Percentiles rank a stretch among this genome's conserved stretches.
Evolutionary conservation across 495 filamentous ascomycete genomes (phyloP).

Genomic region (Aspergillus sclerotioniger): DNA sequence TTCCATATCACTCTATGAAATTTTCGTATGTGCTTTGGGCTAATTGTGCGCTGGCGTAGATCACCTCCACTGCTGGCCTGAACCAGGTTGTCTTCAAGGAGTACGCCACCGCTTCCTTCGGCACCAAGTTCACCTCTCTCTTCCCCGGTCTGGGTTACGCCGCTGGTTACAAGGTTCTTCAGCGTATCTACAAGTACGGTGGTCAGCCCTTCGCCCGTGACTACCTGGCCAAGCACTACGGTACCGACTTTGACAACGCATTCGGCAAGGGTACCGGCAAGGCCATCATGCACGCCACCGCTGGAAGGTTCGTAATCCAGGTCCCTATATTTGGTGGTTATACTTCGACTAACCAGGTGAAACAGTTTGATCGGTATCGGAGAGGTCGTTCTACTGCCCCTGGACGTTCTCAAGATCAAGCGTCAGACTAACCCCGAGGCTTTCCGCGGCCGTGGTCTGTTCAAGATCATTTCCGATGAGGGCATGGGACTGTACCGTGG

Average conservation of each 20-base stretch:
- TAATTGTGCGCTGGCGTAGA: slow-evolving; percentile 38
- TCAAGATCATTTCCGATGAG: slow-evolving; percentile 88
- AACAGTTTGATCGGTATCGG: slow-evolving; percentile 88
- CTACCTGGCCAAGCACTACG: slow-evolving; percentile 79
- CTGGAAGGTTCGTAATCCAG: slow-evolving; percentile 65
- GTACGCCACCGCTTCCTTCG: slow-evolving; percentile 65
- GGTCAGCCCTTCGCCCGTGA: slow-evolving; percentile 95
- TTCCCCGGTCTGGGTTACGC: slow-evolving; percentile 98
- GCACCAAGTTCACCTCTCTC: slow-evolving; percentile 85
- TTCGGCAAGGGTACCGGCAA: slow-evolving; percentile 98
- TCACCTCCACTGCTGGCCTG: slow-evolving; percentile 58
- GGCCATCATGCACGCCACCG: slow-evolving; percentile 95
- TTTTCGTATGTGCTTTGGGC: background rate
- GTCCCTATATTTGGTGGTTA: background rate
- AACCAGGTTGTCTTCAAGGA: slow-evolving; percentile 95
- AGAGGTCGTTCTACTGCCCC: slow-evolving; percentile 90
- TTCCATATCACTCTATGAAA: background rate
- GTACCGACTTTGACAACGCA: slow-evolving; percentile 74
- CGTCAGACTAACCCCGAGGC: slow-evolving; percentile 98
- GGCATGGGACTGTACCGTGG: slow-evolving; percentile 95
- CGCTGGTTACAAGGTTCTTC: slow-evolving; percentile 94
- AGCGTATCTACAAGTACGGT: slow-evolving; percentile 98
- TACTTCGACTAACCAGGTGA: slow-evolving; percentile 16
- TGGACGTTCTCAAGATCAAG: slow-evolving; percentile 99
- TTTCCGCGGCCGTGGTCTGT: slow-evolving; percentile 88